Conservation (phyloP, 2,329 filamentous ascomycete species). For the Cercospora janseana region DNA sequence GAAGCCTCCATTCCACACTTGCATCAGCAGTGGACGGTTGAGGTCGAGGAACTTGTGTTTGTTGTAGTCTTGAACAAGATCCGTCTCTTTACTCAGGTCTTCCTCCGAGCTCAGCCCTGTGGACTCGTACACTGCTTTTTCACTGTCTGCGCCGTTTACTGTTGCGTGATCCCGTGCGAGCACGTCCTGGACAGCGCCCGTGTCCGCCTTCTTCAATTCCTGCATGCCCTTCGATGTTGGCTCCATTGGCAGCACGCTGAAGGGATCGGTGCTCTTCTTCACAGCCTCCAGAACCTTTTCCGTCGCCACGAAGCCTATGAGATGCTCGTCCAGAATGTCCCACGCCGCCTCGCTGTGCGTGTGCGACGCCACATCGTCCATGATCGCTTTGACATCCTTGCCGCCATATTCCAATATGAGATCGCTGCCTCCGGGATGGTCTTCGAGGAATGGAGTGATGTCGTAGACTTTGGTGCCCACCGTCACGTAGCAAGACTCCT, state of each 20-base stretch:
- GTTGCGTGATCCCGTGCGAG: slow-evolving; percentile 40
- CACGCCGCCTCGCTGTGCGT: slow-evolving; percentile 90
- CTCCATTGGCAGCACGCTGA: slow-evolving; percentile 54
- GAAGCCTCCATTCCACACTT: slow-evolving; percentile 86
- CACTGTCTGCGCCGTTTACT: slow-evolving; percentile 24
- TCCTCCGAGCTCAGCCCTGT: slow-evolving; percentile 90
- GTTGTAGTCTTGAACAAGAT: slow-evolving; percentile 72
- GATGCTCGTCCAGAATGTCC: slow-evolving; percentile 83
- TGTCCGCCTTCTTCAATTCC: slow-evolving; percentile 51
- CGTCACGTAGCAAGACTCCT: slow-evolving; percentile 88
- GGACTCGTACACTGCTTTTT: slow-evolving; percentile 51
- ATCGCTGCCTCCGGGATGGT: slow-evolving; percentile 87
- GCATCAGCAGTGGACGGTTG: slow-evolving; percentile 75
- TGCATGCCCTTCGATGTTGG: slow-evolving; percentile 49
- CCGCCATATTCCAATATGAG: slow-evolving; percentile 87
- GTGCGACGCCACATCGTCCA: slow-evolving; percentile 81
- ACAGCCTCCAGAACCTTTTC: slow-evolving; percentile 55
- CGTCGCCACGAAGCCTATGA: slow-evolving; percentile 74
- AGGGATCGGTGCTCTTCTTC: slow-evolving; percentile 48
- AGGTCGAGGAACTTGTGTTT: slow-evolving; percentile 93
- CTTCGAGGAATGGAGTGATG: slow-evolving; percentile 83
- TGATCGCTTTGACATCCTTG: slow-evolving; percentile 77
- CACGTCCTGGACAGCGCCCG: slow-evolving; percentile 43
- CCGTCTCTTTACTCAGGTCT: slow-evolving; percentile 83
- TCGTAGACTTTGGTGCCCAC: slow-evolving; percentile 90